phyloP scores from a whole-genome alignment of 1,284 basidiomycete genomes.

The Marasmius fiardii region DNA sequence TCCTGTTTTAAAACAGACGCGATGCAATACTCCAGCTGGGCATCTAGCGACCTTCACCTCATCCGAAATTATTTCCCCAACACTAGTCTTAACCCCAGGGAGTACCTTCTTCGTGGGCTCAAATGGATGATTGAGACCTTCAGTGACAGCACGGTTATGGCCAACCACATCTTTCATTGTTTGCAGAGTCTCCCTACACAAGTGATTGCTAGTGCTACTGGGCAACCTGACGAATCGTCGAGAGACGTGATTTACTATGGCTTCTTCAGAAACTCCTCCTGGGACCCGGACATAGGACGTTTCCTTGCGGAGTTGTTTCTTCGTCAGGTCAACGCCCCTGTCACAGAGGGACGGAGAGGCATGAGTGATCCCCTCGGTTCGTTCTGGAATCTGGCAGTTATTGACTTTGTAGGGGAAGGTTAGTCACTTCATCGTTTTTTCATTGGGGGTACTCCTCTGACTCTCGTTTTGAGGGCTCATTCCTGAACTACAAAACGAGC shows the following conservation, averaged over 20 bases:
- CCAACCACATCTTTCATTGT: slow-evolving; percentile 13
- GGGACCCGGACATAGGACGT: slow-evolving; percentile 13
- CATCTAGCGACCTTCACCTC: slow-evolving; percentile 9
- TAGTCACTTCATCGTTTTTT: background rate
- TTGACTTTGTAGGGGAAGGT: slow-evolving; percentile 15
- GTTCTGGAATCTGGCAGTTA: slow-evolving; percentile 10
- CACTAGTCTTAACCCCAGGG: slow-evolving; percentile 2
- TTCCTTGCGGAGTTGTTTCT: slow-evolving; percentile 14
- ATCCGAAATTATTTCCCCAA: slow-evolving; percentile 9
- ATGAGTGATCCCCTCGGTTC: slow-evolving; percentile 7
- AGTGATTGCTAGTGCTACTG: slow-evolving; percentile 9
- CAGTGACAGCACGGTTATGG: slow-evolving; percentile 14
- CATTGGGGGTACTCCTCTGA: background rate
- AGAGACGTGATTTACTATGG: slow-evolving; percentile 11
- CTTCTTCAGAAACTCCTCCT: slow-evolving; percentile 13
- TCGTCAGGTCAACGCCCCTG: slow-evolving; percentile 8
- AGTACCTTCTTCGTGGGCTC: slow-evolving; percentile 8
- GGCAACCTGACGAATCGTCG: slow-evolving; percentile 4
- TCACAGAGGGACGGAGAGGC: background rate
- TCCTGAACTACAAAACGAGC: slow-evolving; percentile 9
- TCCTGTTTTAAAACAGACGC: background rate
- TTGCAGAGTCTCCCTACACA: slow-evolving; percentile 9
- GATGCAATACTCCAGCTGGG: slow-evolving; percentile 9
- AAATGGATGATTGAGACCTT: slow-evolving; percentile 13
- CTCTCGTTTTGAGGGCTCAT: background rate